Conservation (phyloP, 305 asterid species). For the Solanum hybrid region DNA sequence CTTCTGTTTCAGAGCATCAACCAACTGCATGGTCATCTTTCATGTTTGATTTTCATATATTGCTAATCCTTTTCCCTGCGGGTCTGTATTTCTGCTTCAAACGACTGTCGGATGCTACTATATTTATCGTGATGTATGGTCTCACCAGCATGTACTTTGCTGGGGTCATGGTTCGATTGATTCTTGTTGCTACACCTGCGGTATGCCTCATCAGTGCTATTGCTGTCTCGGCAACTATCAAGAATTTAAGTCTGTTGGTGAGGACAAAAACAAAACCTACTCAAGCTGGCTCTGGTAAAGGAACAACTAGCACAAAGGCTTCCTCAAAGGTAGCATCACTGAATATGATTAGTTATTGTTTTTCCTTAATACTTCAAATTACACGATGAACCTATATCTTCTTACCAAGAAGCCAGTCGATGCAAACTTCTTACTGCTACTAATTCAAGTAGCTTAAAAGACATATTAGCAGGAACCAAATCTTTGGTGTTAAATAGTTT, state of each 20-base stretch:
- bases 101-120: slow-evolving; percentile 87
- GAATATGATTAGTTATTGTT: neutral
- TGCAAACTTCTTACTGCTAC: neutral
- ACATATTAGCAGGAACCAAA: neutral
- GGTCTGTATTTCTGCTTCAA: slow-evolving; percentile 98
- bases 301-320: slow-evolving; percentile 56
- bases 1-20: slow-evolving; percentile 98
- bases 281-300: slow-evolving; percentile 54
- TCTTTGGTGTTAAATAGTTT: neutral
- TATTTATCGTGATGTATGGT: slow-evolving; percentile 94
- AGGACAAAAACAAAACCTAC: slow-evolving; percentile 62
- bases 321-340: slow-evolving; percentile 61
- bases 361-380: neutral
- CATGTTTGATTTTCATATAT: slow-evolving; percentile 95
- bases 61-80: slow-evolving; percentile 86
- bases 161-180: slow-evolving; percentile 98
- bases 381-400: neutral
- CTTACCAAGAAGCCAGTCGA: neutral
- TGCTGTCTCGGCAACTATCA: slow-evolving; percentile 94
- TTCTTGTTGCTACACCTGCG: slow-evolving; percentile 98
- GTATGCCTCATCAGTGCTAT: slow-evolving; percentile 95
- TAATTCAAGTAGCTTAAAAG: neutral
- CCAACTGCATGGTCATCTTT: slow-evolving; percentile 99
- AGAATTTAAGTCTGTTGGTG: slow-evolving; percentile 78
- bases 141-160: slow-evolving; percentile 98